Evolutionary conservation across 192 early-diverging fungal genomes (phyloP), one percentile per base, ranked within the genome.

Genomic region (Podila clonocystis): DNA sequence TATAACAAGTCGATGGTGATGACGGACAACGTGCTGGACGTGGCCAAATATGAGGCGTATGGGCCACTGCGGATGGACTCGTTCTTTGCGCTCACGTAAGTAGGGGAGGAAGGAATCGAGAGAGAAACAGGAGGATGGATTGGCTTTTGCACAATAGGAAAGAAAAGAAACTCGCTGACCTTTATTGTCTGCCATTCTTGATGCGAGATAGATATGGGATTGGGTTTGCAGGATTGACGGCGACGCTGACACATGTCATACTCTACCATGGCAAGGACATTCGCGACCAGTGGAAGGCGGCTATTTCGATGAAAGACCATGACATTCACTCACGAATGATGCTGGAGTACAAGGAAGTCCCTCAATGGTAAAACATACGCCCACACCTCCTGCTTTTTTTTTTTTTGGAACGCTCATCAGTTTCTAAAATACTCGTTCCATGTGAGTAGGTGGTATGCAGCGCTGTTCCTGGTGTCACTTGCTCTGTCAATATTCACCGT

Each of bases 281-380:
- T 55, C 68, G 74, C 28, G 69, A 66, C n/a, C 87, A 87, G 63
- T 83, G 83, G 69, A 77, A 49, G 45, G 67, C 58, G 5, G 65
- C 78, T 45, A 84, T 84, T 62, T 67, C 58, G 5, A 68, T 82
- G 15, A 65, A 72, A 9, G 74, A 82, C 50, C 74, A 84, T 60
- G 93, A 94, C 72, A 87, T 92, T 11, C 93, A 95, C 83, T 85
- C 80, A 57, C 82, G 87, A 62, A 69, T 95, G 24, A 95, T 95
- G 93, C 82, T 85, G 52, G 82, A 74, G 5, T 95, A 94, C 78
- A 83, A 83, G n/a, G 92, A 94, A 50, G 93, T 95, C 5, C 94
- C 95, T 34, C 82, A 85, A 52, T 94, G 91, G 89, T 93, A 75
- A 73, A 50, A 3, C 13, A 41, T 13, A 8, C n/a, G 0, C 52